Evolutionary conservation across 306 rosid species (phyloP).

Genomic region (Acacia acuminata): DNA sequence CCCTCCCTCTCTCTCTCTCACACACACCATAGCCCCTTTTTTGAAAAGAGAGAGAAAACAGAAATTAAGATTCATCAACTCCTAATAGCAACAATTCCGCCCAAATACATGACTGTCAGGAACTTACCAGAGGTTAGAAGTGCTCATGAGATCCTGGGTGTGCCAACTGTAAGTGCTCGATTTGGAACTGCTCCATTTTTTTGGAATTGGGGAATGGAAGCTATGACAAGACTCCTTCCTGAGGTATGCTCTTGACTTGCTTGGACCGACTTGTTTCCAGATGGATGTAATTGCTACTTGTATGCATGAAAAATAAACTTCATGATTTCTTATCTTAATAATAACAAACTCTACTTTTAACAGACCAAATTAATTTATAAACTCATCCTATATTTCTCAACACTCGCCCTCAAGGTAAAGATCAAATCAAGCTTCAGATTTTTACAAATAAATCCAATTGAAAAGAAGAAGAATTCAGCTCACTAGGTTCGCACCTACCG

Average conservation of each 20-base stretch:
- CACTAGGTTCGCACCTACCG: neutral
- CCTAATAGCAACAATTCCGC: constrained; percentile 1
- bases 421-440: neutral
- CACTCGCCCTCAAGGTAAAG: neutral
- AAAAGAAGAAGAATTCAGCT: neutral
- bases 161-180: constrained; percentile 95
- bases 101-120: constrained; percentile 55
- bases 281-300: constrained; percentile 20
- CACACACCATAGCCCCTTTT: neutral
- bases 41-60: neutral
- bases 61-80: neutral
- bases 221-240: constrained; percentile 75
- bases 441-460: neutral
- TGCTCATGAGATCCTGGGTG: constrained; percentile 79
- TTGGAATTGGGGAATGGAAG: constrained; percentile 98
- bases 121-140: constrained; percentile 94
- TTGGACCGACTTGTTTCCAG: constrained; percentile 11
- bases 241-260: constrained; percentile 42
- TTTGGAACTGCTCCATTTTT: constrained; percentile 94
- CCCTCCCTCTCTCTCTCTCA: neutral
- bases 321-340: neutral
- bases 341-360: neutral
- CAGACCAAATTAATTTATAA: neutral
- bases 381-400: neutral
- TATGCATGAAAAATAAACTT: constrained; percentile 6